Conservation (phyloP, 495 filamentous ascomycete species). For the Xylaria venustula region DNA sequence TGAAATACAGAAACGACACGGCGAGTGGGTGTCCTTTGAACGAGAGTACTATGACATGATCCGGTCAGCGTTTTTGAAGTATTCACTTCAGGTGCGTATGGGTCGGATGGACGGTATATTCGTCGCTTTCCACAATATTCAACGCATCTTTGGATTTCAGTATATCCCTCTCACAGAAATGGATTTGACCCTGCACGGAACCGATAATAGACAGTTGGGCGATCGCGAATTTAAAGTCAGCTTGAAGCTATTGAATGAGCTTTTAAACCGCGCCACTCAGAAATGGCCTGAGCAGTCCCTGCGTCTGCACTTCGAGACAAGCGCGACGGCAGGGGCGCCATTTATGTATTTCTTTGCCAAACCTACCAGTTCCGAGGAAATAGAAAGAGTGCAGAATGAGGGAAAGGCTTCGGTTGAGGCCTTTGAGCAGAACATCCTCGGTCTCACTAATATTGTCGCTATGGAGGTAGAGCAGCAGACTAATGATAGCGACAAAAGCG, state of each 20-base stretch:
- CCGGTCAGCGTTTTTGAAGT: slow-evolving; percentile 90
- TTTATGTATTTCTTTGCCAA: slow-evolving; percentile 90
- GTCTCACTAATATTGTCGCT: slow-evolving; percentile 34
- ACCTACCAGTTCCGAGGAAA: slow-evolving; percentile 70
- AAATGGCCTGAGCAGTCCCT: slow-evolving; percentile 74
- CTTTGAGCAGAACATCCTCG: slow-evolving; percentile 64
- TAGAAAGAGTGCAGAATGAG: slow-evolving; percentile 68
- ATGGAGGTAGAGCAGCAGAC: slow-evolving; percentile 16
- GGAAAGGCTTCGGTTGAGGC: slow-evolving; percentile 60
- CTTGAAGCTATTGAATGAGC: slow-evolving; percentile 71
- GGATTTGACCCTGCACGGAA: slow-evolving; percentile 80
- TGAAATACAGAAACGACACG: slow-evolving; percentile 72
- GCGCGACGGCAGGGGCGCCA: slow-evolving; percentile 48
- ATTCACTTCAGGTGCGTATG: slow-evolving; percentile 92
- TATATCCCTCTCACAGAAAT: slow-evolving; percentile 85
- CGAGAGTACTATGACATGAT: slow-evolving; percentile 98
- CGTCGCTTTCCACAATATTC: slow-evolving; percentile 93
- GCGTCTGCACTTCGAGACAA: slow-evolving; percentile 83
- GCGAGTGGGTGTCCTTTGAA: slow-evolving; percentile 86
- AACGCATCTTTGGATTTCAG: slow-evolving; percentile 97
- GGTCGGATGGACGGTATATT: slow-evolving; percentile 99
- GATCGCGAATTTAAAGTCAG: slow-evolving; percentile 84
- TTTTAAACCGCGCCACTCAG: slow-evolving; percentile 68
- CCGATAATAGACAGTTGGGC: slow-evolving; percentile 62
- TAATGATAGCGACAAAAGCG: slow-evolving; percentile 20